Percentiles rank a stretch among this genome's conserved stretches.
phyloP scores from a whole-genome alignment of 306 rosid species.

The Delonix regia region DNA sequence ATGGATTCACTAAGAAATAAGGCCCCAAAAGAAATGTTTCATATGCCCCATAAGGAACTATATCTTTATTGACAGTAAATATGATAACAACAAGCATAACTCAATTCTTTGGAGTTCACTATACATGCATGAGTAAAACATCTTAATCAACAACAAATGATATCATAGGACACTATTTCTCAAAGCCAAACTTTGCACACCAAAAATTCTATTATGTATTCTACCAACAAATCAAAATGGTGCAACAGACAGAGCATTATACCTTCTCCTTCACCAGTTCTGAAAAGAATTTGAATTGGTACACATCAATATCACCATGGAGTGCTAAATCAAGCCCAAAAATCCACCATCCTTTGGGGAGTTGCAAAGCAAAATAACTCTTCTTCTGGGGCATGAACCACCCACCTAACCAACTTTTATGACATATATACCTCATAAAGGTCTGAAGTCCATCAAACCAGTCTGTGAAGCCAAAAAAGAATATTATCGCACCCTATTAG shows the following conservation, averaged over 20 bases:
- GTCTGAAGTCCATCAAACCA: conserved; percentile 99
- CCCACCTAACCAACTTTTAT: conserved; percentile 98
- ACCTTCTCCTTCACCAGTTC: conserved; percentile 80
- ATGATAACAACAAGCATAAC: not conserved
- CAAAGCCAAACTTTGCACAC: conserved; percentile 5
- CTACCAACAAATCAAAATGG: conserved; percentile 9
- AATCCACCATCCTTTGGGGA: conserved; percentile 96
- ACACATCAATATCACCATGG: conserved; percentile 93
- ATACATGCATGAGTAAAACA: not conserved
- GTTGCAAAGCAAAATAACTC: conserved; percentile 97
- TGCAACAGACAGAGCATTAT: conserved; percentile 33
- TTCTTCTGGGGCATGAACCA: conserved; percentile 99
- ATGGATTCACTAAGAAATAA: conserved; percentile 1
- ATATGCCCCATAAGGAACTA: conserved; percentile 5
- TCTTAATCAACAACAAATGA: conserved; percentile 1
- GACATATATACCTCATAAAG: conserved; percentile 95
- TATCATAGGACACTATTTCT: not conserved
- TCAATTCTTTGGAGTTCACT: not conserved
- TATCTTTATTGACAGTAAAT: not conserved
- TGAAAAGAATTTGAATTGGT: conserved; percentile 95
- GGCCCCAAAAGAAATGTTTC: not conserved
- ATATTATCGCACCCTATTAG: not conserved
- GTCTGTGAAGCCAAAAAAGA: conserved; percentile 55
- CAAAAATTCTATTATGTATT: not conserved
- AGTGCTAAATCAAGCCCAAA: conserved; percentile 98